phyloP scores from a whole-genome alignment of 2,329 filamentous ascomycete genomes.

The Nothomitra cinnamomea region DNA sequence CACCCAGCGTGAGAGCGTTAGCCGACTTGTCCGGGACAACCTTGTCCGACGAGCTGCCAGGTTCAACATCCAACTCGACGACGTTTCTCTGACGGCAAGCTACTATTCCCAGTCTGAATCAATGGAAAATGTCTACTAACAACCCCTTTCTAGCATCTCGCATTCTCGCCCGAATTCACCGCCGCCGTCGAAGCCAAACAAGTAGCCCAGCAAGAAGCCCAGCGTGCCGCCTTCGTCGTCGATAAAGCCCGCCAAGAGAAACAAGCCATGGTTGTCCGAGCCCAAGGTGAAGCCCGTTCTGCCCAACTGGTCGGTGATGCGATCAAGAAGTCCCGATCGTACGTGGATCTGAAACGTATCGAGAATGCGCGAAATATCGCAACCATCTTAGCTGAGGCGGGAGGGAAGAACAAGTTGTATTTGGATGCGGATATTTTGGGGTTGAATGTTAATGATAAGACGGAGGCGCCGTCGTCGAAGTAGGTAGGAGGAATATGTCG shows the following conservation, averaged over 20 bases:
- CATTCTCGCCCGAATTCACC: constrained; percentile 53
- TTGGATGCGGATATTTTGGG: constrained; percentile 82
- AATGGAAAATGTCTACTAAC: neutral
- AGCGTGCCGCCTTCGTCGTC: constrained; percentile 90
- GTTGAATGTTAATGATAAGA: constrained; percentile 51
- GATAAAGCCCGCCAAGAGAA: constrained; percentile 99
- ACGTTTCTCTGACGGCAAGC: constrained; percentile 82
- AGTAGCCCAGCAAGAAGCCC: constrained; percentile 74
- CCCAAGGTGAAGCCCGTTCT: constrained; percentile 95
- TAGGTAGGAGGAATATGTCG: neutral
- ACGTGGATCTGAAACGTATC: constrained; percentile 93
- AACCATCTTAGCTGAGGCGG: constrained; percentile 66
- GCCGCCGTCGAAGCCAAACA: constrained; percentile 54
- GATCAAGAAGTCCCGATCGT: constrained; percentile 98
- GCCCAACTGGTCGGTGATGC: constrained; percentile 96
- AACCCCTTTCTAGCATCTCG: constrained; percentile 31
- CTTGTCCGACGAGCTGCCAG: constrained; percentile 75
- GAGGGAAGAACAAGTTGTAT: constrained; percentile 83
- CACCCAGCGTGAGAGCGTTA: constrained; percentile 96
- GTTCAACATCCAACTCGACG: constrained; percentile 95
- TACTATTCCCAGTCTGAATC: neutral
- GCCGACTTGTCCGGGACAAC: constrained; percentile 80
- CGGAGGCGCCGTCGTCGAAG: constrained; percentile 4
- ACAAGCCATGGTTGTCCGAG: constrained; percentile 95
- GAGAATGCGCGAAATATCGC: constrained; percentile 90